Percentiles rank a stretch among this genome's conserved stretches.
Conservation (phyloP, 331 rosid genomes). For the Dryas integrifolia region DNA sequence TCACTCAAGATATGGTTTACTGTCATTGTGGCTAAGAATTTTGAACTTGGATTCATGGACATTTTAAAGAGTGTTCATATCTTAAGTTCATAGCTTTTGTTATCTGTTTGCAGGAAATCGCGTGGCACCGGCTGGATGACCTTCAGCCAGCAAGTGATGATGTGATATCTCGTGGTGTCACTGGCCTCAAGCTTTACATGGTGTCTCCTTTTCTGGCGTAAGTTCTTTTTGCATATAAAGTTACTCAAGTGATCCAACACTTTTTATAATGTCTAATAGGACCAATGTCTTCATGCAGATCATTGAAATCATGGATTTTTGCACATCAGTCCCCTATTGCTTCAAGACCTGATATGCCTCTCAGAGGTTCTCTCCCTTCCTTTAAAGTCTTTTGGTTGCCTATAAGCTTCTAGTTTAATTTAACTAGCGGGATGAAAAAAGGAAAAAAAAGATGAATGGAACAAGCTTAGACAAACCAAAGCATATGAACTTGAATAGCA, state of each 20-base stretch:
- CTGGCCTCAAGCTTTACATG: constrained; percentile 97
- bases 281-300: constrained; percentile 46
- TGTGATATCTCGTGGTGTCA: constrained; percentile 89
- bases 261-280: constrained; percentile 27
- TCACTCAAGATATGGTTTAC: neutral
- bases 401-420: constrained; percentile 5
- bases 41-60: neutral
- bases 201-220: constrained; percentile 90
- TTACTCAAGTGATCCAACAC: constrained; percentile 18
- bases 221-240: constrained; percentile 33
- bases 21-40: neutral
- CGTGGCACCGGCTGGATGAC: constrained; percentile 93
- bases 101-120: constrained; percentile 69
- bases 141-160: constrained; percentile 75
- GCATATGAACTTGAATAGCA: neutral
- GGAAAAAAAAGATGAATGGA: neutral
- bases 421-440: neutral
- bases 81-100: constrained; percentile 27
- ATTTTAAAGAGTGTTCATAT: neutral
- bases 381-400: constrained; percentile 8
- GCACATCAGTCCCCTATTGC: constrained; percentile 53
- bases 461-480: constrained; percentile 4
- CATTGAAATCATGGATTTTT: constrained; percentile 72
- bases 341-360: constrained; percentile 67
- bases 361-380: constrained; percentile 49